Evolutionary conservation across 768 basidiomycete genomes (phyloP).

Genomic region (Pulveroboletus sp.): DNA sequence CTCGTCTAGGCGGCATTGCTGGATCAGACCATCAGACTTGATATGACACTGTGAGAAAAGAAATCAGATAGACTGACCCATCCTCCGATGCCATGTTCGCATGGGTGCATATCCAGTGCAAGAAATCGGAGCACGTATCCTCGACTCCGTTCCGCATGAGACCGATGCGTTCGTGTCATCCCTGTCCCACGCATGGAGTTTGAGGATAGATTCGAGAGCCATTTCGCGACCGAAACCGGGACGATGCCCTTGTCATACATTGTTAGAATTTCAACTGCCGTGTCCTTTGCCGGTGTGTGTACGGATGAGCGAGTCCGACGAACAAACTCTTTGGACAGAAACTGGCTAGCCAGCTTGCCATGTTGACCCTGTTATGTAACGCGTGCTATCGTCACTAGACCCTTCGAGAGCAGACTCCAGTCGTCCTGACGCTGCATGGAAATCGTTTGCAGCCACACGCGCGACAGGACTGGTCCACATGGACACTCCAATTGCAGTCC

Average conservation of each 20-base stretch:
- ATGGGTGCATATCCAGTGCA: constrained; percentile 15
- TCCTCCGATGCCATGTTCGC: not conserved
- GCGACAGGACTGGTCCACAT: constrained; percentile 18
- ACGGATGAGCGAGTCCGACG: constrained; percentile 3
- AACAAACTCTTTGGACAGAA: constrained; percentile 4
- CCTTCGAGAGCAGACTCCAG: too few species aligned
- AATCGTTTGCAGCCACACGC: not conserved
- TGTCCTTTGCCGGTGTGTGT: not conserved
- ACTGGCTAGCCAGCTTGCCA: not conserved
- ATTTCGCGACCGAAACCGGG: constrained; percentile 5
- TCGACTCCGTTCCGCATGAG: not conserved
- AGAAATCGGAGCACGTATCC: constrained; percentile 11
- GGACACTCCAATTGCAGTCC: constrained; percentile 8
- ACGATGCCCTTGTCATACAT: constrained; percentile 6
- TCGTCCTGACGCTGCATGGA: not conserved
- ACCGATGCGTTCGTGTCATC: not conserved
- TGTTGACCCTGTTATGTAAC: constrained; percentile 3
- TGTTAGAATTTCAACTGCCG: too few species aligned
- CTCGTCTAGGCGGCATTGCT: not conserved
- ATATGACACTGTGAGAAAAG: not conserved
- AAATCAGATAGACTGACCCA: not conserved
- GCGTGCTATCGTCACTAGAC: not conserved
- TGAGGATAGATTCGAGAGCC: constrained; percentile 14
- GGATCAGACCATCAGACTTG: not conserved
- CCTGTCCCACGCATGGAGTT: not conserved